Percentiles rank a stretch among this genome's conserved stretches.
Conservation (phyloP, 78 protist species). For the Speleostelium caveatum region DNA sequence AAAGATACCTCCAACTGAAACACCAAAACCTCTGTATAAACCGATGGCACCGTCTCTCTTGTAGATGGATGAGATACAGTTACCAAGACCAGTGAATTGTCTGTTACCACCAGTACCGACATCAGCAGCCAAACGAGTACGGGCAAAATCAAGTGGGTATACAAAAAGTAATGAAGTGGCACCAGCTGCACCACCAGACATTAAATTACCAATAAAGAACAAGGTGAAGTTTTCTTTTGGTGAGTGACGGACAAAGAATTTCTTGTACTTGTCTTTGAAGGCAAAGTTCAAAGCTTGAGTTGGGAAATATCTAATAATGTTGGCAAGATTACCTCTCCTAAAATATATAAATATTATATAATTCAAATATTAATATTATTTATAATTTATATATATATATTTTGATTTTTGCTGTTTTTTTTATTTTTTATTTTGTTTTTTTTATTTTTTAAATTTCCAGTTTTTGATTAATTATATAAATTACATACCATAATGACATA, state of each 20-base stretch:
- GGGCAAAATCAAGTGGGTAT: conserved; percentile 98
- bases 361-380: not conserved
- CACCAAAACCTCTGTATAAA: conserved; percentile 97
- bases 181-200: conserved; percentile 99
- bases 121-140: conserved; percentile 98
- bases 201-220: conserved; percentile 91
- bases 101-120: conserved; percentile 86
- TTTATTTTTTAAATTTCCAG: not conserved
- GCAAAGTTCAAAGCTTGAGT: conserved; percentile 99
- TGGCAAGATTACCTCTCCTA: conserved; percentile 98
- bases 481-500: conserved; percentile 63
- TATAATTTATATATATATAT: not conserved
- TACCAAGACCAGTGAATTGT: conserved; percentile 96
- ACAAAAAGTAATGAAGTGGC: conserved; percentile 95
- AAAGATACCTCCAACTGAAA: conserved; percentile 96
- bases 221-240: conserved; percentile 56
- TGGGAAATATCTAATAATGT: conserved; percentile 99
- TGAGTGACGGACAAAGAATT: conserved; percentile 80
- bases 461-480: not conserved
- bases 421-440: not conserved
- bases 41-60: conserved; percentile 91
- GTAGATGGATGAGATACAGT: conserved; percentile 91
- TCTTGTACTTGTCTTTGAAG: conserved; percentile 97
- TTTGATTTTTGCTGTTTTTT: not conserved
- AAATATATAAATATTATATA: conserved; percentile 9